Evolutionary conservation across 2,329 filamentous ascomycete species (phyloP).

Genomic region (Microsporum canis): DNA sequence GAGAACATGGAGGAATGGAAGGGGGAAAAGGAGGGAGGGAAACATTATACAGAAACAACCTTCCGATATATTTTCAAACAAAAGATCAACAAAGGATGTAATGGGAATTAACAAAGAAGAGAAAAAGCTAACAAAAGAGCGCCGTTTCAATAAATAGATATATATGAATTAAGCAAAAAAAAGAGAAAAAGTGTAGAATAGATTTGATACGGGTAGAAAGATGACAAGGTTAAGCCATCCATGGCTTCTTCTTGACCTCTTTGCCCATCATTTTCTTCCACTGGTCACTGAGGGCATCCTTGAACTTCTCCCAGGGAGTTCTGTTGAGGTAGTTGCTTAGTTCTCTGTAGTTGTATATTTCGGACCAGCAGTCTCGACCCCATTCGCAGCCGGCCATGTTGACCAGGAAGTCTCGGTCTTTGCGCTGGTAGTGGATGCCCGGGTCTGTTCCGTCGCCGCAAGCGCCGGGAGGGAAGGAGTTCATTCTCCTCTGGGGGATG

Average conservation of each 20-base stretch:
- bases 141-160: background rate
- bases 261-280: constrained; percentile 19
- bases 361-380: constrained; percentile 93
- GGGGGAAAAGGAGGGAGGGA: background rate
- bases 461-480: constrained; percentile 83
- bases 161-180: background rate
- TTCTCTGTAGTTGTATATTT: constrained; percentile 93
- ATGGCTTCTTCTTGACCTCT: constrained; percentile 9
- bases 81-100: background rate
- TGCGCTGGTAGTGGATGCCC: constrained; percentile 72
- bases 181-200: background rate
- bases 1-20: background rate
- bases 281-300: constrained; percentile 20
- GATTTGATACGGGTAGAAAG: background rate
- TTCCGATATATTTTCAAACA: constrained; percentile 1
- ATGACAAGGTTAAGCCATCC: background rate
- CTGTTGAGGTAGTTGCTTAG: constrained; percentile 84
- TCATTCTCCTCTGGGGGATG: constrained; percentile 81
- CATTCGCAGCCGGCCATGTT: constrained; percentile 98
- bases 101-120: background rate
- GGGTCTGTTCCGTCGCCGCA: constrained; percentile 55
- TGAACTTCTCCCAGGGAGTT: constrained; percentile 59
- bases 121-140: background rate
- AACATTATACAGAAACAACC: constrained; percentile 4
- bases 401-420: constrained; percentile 82